phyloP scores from a whole-genome alignment of 2,329 filamentous ascomycete species.

The Colletotrichum gloeosporioides region DNA sequence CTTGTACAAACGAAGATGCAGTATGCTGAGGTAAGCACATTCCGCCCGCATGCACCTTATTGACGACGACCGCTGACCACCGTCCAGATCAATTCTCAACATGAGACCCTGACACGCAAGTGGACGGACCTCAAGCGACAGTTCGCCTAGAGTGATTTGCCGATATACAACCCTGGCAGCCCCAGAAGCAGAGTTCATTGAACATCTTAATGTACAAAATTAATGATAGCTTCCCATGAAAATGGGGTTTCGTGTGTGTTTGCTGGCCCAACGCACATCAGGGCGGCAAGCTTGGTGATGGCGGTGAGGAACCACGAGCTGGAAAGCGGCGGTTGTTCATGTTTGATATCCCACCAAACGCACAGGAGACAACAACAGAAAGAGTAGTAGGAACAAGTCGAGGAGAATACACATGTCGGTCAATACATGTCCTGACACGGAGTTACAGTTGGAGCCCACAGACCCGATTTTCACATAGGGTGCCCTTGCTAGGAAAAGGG shows the following conservation, averaged over 20 bases:
- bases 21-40: conserved; percentile 85
- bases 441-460: background rate
- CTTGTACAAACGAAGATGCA: conserved; percentile 94
- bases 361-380: background rate
- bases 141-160: conserved; percentile 43
- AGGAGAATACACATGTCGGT: background rate
- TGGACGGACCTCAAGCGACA: conserved; percentile 76
- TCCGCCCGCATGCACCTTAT: background rate
- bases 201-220: conserved; percentile 23
- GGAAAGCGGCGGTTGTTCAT: background rate
- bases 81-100: conserved; percentile 68
- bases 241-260: conserved; percentile 19
- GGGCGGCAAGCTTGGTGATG: conserved; percentile 2
- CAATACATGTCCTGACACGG: background rate
- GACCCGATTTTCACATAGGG: background rate
- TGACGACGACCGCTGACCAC: background rate
- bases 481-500: background rate
- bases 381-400: background rate
- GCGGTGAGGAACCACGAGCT: background rate
- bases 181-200: conserved; percentile 19
- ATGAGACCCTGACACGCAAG: conserved; percentile 77
- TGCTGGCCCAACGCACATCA: conserved; percentile 20
- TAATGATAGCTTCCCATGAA: conserved; percentile 18
- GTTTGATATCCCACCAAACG: conserved; percentile 15
- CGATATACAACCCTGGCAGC: conserved; percentile 7